phyloP scores from a whole-genome alignment of 2,329 filamentous ascomycete species.

The Cyanodermella asteris region DNA sequence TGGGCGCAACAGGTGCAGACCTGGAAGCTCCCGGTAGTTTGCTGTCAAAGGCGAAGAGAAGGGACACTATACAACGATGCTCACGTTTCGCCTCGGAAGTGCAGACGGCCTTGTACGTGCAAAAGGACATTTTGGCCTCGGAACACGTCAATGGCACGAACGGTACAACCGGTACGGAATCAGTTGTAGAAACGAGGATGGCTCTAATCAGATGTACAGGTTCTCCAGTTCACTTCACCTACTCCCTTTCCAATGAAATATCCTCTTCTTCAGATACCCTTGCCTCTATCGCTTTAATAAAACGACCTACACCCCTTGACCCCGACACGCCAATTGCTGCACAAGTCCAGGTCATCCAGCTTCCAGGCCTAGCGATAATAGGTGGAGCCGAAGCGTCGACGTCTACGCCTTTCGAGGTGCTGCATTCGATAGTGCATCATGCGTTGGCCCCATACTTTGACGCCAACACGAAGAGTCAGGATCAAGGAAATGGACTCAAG shows the following conservation, averaged over 20 bases:
- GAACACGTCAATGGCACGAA: constrained; percentile 22
- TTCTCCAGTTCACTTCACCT: constrained; percentile 34
- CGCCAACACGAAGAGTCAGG: constrained; percentile 71
- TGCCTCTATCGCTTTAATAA: constrained; percentile 72
- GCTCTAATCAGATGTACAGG: constrained; percentile 9
- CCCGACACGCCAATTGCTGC: constrained; percentile 58
- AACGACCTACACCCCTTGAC: constrained; percentile 74
- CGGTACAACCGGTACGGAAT: constrained; percentile 18
- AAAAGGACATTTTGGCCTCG: constrained; percentile 49
- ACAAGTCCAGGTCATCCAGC: constrained; percentile 81
- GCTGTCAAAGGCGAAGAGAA: constrained; percentile 47
- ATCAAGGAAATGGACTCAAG: constrained; percentile 41
- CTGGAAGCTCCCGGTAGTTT: constrained; percentile 64
- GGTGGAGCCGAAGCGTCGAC: constrained; percentile 43
- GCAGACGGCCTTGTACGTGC: constrained; percentile 73
- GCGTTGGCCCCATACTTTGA: constrained; percentile 93
- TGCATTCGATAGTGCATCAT: constrained; percentile 80
- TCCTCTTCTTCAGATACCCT: constrained; percentile 58
- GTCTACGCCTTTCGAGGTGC: constrained; percentile 65
- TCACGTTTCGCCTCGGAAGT: constrained; percentile 73
- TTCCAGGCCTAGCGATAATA: constrained; percentile 66
- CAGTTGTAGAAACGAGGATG: constrained; percentile 1
- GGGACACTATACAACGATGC: constrained; percentile 71
- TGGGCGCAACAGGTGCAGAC: constrained; percentile 56
- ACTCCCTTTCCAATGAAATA: constrained; percentile 64